A percentile compares a stretch with the other conserved stretches of the same genome.
Evolutionary conservation across 306 rosid species (phyloP).

Genomic region (Gastrolobium villosum): DNA sequence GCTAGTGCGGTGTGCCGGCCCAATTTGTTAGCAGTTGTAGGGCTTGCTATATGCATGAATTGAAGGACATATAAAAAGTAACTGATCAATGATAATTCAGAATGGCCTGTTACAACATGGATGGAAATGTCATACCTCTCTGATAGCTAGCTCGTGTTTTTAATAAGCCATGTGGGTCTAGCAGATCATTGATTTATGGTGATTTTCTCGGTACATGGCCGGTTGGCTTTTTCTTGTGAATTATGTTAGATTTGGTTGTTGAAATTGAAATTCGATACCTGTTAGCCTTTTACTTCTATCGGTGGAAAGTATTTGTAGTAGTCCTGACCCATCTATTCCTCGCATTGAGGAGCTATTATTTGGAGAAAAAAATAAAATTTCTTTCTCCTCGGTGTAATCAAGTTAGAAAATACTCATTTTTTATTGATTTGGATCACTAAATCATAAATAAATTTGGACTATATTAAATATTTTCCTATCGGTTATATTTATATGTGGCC

Average conservation of each 20-base stretch:
- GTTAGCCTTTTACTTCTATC: not conserved
- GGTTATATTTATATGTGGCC: conserved; percentile 4
- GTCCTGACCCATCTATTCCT: too few relatives aligned
- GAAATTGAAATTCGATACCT: conserved; percentile 39
- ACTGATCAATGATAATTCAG: not conserved
- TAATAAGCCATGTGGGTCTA: conserved; percentile 52
- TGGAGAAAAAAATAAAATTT: too few relatives aligned
- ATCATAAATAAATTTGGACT: too few relatives aligned
- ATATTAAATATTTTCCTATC: too few relatives aligned
- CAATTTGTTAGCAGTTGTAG: conserved; percentile 14
- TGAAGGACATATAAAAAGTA: conserved; percentile 14
- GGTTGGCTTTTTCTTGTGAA: conserved; percentile 42
- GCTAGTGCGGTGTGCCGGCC: conserved; percentile 20
- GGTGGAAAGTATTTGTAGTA: too few relatives aligned
- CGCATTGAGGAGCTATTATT: too few relatives aligned
- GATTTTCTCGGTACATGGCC: conserved; percentile 26
- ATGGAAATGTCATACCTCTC: conserved; percentile 10
- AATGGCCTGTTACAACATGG: not conserved
- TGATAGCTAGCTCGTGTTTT: conserved; percentile 3
- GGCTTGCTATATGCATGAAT: conserved; percentile 9
- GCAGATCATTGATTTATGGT: conserved; percentile 24
- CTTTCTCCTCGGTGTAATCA: too few relatives aligned
- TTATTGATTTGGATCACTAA: too few relatives aligned
- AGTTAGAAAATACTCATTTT: too few relatives aligned
- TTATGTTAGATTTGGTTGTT: conserved; percentile 46